Evolutionary conservation across 2,329 filamentous ascomycete species (phyloP).

Genomic region (Westerdykella ornata): DNA sequence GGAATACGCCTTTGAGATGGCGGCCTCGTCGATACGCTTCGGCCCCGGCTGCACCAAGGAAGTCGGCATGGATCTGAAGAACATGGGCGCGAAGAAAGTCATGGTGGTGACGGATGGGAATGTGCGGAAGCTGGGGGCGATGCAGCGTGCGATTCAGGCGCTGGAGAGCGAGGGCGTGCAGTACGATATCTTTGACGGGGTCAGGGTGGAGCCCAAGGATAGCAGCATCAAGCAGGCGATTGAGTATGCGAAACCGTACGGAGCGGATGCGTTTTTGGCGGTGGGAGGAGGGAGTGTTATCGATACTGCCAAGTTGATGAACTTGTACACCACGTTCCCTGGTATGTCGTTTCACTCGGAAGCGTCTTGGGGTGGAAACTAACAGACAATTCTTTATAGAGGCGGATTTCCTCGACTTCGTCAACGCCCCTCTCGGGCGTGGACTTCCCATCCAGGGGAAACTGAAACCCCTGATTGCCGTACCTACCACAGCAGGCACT

Average conservation of each 20-base stretch:
- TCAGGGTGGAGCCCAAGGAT: slow-evolving; percentile 88
- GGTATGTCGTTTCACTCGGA: slow-evolving; percentile 13
- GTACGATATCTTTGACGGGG: slow-evolving; percentile 74
- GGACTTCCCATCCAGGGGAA: slow-evolving; percentile 67
- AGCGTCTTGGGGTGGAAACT: not conserved
- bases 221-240: slow-evolving; percentile 87
- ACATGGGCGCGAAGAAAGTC: slow-evolving; percentile 79
- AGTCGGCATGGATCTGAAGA: slow-evolving; percentile 95
- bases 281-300: slow-evolving; percentile 92
- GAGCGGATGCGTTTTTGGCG: slow-evolving; percentile 83
- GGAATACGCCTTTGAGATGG: slow-evolving; percentile 99
- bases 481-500: slow-evolving; percentile 80
- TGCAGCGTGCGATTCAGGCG: slow-evolving; percentile 81
- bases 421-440: slow-evolving; percentile 87
- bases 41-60: slow-evolving; percentile 90
- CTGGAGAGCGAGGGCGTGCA: slow-evolving; percentile 70
- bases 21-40: slow-evolving; percentile 87
- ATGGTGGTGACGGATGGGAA: slow-evolving; percentile 86
- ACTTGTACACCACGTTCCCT: slow-evolving; percentile 84
- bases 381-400: slow-evolving; percentile 41
- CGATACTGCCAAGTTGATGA: slow-evolving; percentile 98
- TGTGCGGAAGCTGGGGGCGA: slow-evolving; percentile 75
- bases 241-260: slow-evolving; percentile 70
- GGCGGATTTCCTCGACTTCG: slow-evolving; percentile 93
- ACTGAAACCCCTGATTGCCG: slow-evolving; percentile 69